These are phyloP conservation scores for Taiwanofungus camphoratus DNA, from an alignment of 1,284 basidiomycete genomes.

Conservation along the genomic window DNA sequence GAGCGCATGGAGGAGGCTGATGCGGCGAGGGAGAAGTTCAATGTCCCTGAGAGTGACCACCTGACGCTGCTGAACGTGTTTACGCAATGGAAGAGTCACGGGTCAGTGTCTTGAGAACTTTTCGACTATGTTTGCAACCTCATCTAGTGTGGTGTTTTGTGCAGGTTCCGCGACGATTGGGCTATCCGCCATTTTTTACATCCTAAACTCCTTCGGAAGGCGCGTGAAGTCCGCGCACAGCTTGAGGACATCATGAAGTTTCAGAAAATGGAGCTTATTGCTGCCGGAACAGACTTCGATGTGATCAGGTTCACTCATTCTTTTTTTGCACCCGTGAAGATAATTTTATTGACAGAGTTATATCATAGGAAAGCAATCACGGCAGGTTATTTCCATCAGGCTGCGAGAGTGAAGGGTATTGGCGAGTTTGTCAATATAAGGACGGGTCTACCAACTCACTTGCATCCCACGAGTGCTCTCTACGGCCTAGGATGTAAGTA, in stretches of 20 bases:
- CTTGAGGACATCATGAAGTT: constrained; percentile 98
- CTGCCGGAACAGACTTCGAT: constrained; percentile 95
- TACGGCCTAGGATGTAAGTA: constrained; percentile 91
- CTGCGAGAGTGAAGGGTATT: constrained; percentile 95
- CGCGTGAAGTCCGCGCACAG: constrained; percentile 93
- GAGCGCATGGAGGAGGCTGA: constrained; percentile 95
- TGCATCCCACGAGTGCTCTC: constrained; percentile 95
- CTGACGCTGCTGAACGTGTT: constrained; percentile 95
- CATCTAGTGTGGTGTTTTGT: constrained; percentile 5
- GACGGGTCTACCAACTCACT: constrained; percentile 87
- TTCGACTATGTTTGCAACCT: too few species aligned
- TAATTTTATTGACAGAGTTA: constrained; percentile 4
- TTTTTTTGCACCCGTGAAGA: not conserved
- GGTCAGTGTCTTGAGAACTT: constrained; percentile 42
- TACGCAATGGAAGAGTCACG: constrained; percentile 96
- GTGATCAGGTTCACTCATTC: constrained; percentile 63
- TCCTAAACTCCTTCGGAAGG: constrained; percentile 92
- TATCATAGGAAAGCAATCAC: constrained; percentile 86
- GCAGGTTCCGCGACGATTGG: constrained; percentile 89
- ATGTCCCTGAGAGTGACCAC: constrained; percentile 97
- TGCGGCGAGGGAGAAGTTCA: constrained; percentile 96
- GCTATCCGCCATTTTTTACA: constrained; percentile 93
- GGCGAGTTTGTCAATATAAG: constrained; percentile 98
- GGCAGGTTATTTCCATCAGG: constrained; percentile 99
- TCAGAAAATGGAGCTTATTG: constrained; percentile 90